Evolutionary conservation across 2,329 filamentous ascomycete genomes (phyloP).

Genomic region (Colletotrichum chlorophyti): DNA sequence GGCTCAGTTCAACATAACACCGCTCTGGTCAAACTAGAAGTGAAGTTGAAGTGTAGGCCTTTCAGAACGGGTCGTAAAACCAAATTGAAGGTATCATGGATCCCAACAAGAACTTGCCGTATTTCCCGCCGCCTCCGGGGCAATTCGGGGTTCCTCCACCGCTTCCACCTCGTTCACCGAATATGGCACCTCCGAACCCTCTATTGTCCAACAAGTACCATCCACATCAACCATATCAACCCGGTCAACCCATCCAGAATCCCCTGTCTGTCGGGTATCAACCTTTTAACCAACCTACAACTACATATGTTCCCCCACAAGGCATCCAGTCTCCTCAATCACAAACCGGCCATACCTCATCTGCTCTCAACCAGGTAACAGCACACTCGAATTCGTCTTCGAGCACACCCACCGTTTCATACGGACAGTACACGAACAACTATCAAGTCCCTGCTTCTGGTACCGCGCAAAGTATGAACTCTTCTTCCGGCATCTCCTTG

Average conservation of each 20-base stretch:
- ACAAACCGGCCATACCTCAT: no score
- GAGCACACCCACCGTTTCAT: no score
- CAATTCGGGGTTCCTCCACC: conserved; percentile 3
- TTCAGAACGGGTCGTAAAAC: background rate
- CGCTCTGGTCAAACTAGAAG: no score
- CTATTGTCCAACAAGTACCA: background rate
- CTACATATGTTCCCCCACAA: no score
- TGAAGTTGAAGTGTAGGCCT: no score
- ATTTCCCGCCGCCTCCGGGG: conserved; percentile 14
- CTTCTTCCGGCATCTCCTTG: background rate
- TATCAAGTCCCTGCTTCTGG: background rate
- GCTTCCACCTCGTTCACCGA: background rate
- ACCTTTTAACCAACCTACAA: no score
- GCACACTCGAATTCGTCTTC: no score
- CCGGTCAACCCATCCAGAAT: background rate
- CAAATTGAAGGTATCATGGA: background rate
- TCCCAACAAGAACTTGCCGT: background rate
- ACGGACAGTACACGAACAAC: background rate
- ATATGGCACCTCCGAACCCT: no score
- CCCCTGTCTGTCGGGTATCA: background rate
- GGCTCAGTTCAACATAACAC: no score
- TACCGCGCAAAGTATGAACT: background rate
- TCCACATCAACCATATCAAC: background rate
- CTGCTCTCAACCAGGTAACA: no score
- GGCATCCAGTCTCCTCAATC: no score